These are phyloP conservation scores for Dioscorea alata DNA, from an alignment of 106 monocot species.

Conservation along the genomic window DNA sequence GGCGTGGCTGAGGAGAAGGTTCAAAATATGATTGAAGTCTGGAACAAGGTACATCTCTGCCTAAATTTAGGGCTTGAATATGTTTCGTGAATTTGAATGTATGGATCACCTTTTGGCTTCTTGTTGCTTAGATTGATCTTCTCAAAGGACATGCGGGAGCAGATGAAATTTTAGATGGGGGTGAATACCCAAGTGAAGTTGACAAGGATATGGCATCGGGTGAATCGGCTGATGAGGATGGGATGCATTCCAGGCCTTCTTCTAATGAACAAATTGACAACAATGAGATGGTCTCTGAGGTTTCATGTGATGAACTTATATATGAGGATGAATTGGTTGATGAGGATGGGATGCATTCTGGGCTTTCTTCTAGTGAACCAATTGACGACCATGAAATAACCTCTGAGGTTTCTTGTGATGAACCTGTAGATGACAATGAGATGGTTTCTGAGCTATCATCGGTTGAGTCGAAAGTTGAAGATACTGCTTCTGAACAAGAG, in stretches of 20 bases:
- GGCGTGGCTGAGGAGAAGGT: conserved; percentile 87
- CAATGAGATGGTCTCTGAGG: conserved; percentile 8
- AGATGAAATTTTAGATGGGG: conserved; percentile 11
- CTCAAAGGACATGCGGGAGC: conserved; percentile 24
- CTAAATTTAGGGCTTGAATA: neutral
- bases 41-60: conserved; percentile 70
- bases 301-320: conserved; percentile 1
- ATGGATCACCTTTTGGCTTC: conserved; percentile 1
- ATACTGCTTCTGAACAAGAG: conserved; percentile 12
- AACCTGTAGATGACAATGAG: conserved; percentile 9
- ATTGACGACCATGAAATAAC: conserved; percentile 10
- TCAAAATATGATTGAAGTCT: conserved; percentile 94
- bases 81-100: too few species aligned
- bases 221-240: conserved; percentile 21
- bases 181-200: conserved; percentile 2
- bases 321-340: conserved; percentile 12
- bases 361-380: neutral
- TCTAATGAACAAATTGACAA: conserved; percentile 7
- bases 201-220: neutral
- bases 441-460: conserved; percentile 8
- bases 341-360: conserved; percentile 12
- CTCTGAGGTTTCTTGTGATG: conserved; percentile 10
- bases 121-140: conserved; percentile 73
- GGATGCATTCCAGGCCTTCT: neutral
- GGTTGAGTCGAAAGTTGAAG: conserved; percentile 5